phyloP scores from a whole-genome alignment of 2,329 filamentous ascomycete species.

The Neopestalotiopsis sp. region DNA sequence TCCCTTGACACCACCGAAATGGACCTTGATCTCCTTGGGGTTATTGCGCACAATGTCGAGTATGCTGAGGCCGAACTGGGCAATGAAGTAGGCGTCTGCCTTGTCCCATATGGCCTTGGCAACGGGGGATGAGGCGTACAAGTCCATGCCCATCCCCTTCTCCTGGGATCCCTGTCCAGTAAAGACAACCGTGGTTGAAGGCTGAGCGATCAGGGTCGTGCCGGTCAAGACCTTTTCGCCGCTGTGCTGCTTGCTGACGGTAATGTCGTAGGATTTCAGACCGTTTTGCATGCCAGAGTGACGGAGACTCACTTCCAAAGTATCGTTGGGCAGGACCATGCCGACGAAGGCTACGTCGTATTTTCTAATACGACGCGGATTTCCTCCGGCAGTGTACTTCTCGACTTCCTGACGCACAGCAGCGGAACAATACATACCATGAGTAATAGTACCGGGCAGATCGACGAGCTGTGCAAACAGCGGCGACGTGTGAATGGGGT shows the following conservation, averaged over 20 bases:
- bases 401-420: constrained; percentile 34
- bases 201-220: constrained; percentile 32
- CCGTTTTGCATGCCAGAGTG: constrained; percentile 41
- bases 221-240: constrained; percentile 36
- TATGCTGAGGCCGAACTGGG: constrained; percentile 36
- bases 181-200: constrained; percentile 41
- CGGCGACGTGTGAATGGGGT: constrained; percentile 44
- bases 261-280: constrained; percentile 36
- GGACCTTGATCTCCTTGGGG: constrained; percentile 40
- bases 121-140: constrained; percentile 38
- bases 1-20: constrained; percentile 42
- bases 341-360: constrained; percentile 38
- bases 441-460: constrained; percentile 43
- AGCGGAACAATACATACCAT: constrained; percentile 45
- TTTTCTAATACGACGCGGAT: constrained; percentile 28
- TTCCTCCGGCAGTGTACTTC: constrained; percentile 24
- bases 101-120: constrained; percentile 41
- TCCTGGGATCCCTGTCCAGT: constrained; percentile 46
- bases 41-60: constrained; percentile 42
- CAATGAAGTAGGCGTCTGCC: constrained; percentile 38
- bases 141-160: constrained; percentile 46
- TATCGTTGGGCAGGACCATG: constrained; percentile 41
- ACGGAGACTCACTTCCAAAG: constrained; percentile 32
- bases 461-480: constrained; percentile 39
- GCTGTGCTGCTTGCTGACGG: constrained; percentile 34